Conservation (phyloP, 2,329 filamentous ascomycete species). For the Trichoderma atrobrunneum region DNA sequence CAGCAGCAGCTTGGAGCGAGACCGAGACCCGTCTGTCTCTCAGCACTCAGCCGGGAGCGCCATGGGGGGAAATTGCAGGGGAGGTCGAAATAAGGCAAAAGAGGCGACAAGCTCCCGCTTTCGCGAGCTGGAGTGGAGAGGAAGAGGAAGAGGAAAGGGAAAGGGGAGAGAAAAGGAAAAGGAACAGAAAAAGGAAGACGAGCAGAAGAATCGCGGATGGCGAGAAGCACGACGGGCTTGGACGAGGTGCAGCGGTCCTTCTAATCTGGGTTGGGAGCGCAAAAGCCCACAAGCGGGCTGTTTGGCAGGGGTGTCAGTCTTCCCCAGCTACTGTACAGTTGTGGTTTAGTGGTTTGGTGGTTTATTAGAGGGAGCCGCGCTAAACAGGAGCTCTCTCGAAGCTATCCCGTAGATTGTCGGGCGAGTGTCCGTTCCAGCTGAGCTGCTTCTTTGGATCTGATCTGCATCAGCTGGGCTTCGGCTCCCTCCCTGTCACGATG, state of each 20-base stretch:
- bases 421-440: not conserved
- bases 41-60: slow-evolving; percentile 13
- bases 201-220: not conserved
- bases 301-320: not conserved
- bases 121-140: slow-evolving; percentile 13
- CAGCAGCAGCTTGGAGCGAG: slow-evolving; percentile 14
- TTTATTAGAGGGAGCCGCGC: not conserved
- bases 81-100: not conserved
- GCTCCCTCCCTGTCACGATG: not conserved
- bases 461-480: not conserved
- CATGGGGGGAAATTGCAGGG: slow-evolving; percentile 3
- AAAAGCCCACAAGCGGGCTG: not conserved
- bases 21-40: slow-evolving; percentile 9
- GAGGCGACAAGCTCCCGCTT: slow-evolving; percentile 15
- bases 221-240: not conserved
- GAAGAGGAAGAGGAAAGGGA: not conserved
- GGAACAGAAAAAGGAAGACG: not conserved
- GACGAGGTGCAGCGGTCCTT: not conserved
- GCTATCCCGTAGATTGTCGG: not conserved
- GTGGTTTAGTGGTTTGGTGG: not conserved
- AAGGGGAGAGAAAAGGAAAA: not conserved
- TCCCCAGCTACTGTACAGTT: not conserved
- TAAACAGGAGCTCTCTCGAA: not conserved
- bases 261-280: not conserved
- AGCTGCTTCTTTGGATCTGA: not conserved